These are phyloP conservation scores for Zoysia matrella DNA, from an alignment of 202 grass and related monocot species.

Conservation along the genomic window DNA sequence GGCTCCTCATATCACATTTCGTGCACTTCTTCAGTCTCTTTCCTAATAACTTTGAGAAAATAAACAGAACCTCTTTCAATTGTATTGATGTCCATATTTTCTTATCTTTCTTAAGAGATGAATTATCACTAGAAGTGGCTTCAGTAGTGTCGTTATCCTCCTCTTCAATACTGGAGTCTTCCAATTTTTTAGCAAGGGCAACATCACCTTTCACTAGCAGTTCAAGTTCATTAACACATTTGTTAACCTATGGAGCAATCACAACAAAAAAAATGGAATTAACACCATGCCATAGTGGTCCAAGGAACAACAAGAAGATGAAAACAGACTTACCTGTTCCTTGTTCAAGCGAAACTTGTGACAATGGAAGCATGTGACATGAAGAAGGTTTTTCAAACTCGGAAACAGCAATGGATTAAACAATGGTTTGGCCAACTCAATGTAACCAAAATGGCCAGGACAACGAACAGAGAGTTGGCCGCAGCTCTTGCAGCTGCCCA, in stretches of 20 bases:
- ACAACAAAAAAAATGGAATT: conserved; percentile 2
- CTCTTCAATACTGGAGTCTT: conserved; percentile 33
- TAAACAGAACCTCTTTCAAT: conserved; percentile 56
- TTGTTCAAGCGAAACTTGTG: conserved; percentile 64
- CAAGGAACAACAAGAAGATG: not conserved
- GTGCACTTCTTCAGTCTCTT: conserved; percentile 69
- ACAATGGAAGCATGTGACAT: conserved; percentile 73
- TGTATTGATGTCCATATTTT: conserved; percentile 84
- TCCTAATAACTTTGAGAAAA: conserved; percentile 63
- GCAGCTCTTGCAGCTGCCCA: conserved; percentile 83
- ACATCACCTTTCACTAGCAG: conserved; percentile 75
- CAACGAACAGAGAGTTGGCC: conserved; percentile 63
- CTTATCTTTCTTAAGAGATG: conserved; percentile 10
- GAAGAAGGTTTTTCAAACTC: conserved; percentile 68
- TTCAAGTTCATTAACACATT: conserved; percentile 59
- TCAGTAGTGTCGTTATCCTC: conserved; percentile 42
- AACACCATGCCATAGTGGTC: not conserved
- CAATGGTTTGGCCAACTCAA: conserved; percentile 70
- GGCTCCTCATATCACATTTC: conserved; percentile 64
- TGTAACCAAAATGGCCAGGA: conserved; percentile 92
- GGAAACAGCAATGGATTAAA: conserved; percentile 85
- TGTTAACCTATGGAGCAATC: conserved; percentile 58
- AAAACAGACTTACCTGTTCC: conserved; percentile 52
- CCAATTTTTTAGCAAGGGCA: conserved; percentile 63
- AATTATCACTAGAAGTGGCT: conserved; percentile 32